These are phyloP conservation scores for Tetrahymena borealis DNA, from an alignment of 73 alveolate genomes.

Conservation along the genomic window DNA sequence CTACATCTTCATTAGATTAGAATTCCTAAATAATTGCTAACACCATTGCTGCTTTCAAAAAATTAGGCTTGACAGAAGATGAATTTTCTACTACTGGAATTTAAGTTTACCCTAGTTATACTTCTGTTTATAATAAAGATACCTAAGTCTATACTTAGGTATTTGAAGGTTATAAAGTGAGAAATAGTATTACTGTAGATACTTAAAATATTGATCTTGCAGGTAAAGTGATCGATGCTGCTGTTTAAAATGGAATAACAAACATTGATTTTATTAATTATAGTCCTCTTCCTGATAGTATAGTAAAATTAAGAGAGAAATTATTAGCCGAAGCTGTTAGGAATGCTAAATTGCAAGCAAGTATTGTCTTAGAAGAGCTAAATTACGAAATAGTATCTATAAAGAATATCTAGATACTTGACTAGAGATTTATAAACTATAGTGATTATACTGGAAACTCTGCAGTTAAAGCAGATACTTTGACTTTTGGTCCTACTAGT, in stretches of 20 bases:
- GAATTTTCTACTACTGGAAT: background rate
- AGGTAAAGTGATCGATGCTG: background rate
- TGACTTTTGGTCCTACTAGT: background rate
- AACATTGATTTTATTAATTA: background rate
- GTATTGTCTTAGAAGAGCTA: background rate
- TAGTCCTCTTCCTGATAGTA: background rate
- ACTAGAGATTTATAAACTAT: no score
- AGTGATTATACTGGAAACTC: no score
- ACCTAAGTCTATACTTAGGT: background rate
- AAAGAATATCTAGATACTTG: background rate
- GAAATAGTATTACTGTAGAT: background rate
- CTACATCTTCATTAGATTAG: background rate
- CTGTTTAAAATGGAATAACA: background rate
- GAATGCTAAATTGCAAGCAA: background rate
- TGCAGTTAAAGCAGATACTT: background rate
- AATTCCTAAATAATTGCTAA: background rate
- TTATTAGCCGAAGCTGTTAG: background rate
- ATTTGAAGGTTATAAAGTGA: background rate
- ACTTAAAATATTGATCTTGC: background rate
- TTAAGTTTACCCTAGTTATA: background rate
- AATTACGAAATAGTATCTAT: background rate
- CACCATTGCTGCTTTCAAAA: background rate
- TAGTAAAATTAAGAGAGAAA: background rate
- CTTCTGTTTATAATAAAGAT: background rate
- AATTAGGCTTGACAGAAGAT: background rate